phyloP scores from a whole-genome alignment of 139 green algal genomes.

The Monoraphidium neglectum region DNA sequence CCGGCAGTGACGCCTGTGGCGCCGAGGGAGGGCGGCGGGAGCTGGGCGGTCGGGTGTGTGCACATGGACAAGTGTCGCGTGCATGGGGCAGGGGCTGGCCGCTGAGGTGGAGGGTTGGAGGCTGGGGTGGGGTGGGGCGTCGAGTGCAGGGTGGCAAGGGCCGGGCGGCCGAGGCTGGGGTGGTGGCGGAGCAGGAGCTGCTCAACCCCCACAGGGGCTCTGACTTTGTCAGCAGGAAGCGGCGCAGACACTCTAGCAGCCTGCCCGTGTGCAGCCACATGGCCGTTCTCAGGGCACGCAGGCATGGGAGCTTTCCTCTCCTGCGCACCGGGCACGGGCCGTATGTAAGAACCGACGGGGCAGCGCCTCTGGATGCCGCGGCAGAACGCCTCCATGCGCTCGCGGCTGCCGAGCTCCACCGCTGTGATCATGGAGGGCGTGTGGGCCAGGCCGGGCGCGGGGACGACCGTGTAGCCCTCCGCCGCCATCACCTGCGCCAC shows the following conservation, averaged over 20 bases:
- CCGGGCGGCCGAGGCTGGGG: too few species aligned
- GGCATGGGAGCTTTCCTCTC: too few species aligned
- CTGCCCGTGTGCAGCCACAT: too few species aligned
- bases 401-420: conserved; percentile 69
- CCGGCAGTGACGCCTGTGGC: conserved; percentile 83
- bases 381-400: conserved; percentile 87
- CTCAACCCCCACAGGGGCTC: too few species aligned
- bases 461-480: conserved; percentile 63
- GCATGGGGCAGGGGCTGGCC: too few species aligned
- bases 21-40: neutral
- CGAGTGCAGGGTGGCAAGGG: too few species aligned
- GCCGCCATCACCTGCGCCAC: conserved; percentile 66
- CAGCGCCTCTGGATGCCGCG: conserved; percentile 76
- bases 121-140: too few species aligned
- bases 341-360: conserved; percentile 90
- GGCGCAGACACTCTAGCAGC: too few species aligned
- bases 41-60: neutral
- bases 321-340: conserved; percentile 71
- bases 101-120: too few species aligned
- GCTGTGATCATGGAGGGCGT: conserved; percentile 87
- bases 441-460: conserved; percentile 31
- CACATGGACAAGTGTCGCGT: neutral
- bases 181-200: too few species aligned
- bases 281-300: too few species aligned
- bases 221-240: too few species aligned